Evolutionary conservation across 352 stramenopile genomes (phyloP), one percentile per base, ranked within the genome.

Genomic region (Pythium coloratum): DNA sequence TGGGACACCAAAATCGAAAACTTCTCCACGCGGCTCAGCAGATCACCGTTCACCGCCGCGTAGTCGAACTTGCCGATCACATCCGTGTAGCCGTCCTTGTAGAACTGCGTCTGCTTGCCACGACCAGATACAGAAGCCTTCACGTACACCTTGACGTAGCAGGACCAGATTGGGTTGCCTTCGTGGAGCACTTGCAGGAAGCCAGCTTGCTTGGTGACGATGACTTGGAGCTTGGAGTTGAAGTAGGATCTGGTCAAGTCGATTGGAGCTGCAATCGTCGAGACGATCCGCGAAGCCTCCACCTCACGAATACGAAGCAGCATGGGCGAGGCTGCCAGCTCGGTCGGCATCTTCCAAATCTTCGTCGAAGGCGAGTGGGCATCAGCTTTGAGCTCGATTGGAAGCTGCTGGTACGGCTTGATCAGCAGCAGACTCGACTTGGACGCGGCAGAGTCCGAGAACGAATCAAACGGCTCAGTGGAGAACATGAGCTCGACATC

Each of bases 81-180:
- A 50, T 94, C 82, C 28, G 84, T 94, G 71, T 92, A 94, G 9
- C 86, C 86, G 62, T 94, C 86, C 70, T 94, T 94, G 75, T 89
- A 92, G 70, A 94, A 94, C 30, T 67, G 61, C 67, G 32, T 46
- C 64, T 63, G 42, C 34, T 65, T 70, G 30, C 60, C n/a, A 40
- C 50, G 20, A 28, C 49, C 26, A 3, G 47, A 36, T 8, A 16
- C 49, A 18, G 16, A 49, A 2, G 28, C 51, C 49, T 84, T 81
- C 1, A 72, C 78, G 69, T 85, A 92, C 61, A 88, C 84, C 63
- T 92, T 92, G 53, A 92, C 74, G 67, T 90, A 92, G 57, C 73
- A 83, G 16, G 73, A 77, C 0, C 70, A 30, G 18, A 90, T 69
- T 6, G 80, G 81, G 1, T 76, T 42, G 5, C 70, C 69, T 14